Percentiles rank a stretch among this genome's conserved stretches.
These are phyloP conservation scores for Teratosphaeria pseudoeucalypti DNA, from an alignment of 2,329 filamentous ascomycete species.

Conservation along the genomic window DNA sequence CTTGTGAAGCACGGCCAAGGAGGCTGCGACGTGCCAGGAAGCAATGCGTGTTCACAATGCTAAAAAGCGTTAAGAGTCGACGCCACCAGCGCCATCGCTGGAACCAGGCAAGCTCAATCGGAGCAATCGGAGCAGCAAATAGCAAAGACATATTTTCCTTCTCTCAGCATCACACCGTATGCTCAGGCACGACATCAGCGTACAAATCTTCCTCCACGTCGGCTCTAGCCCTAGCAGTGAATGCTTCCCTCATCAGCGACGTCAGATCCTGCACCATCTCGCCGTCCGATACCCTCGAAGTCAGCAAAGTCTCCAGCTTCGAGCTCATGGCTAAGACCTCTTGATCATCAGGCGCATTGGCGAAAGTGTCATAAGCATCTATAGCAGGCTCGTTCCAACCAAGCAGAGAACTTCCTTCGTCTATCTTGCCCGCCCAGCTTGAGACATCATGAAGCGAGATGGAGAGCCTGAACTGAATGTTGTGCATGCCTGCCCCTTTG, in stretches of 20 bases:
- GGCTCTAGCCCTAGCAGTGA: neutral
- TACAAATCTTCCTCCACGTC: neutral
- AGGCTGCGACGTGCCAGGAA: too few relatives aligned
- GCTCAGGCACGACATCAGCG: neutral
- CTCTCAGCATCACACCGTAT: neutral
- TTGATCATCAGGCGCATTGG: neutral
- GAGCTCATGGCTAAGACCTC: constrained; percentile 8
- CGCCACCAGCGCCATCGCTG: constrained; percentile 5
- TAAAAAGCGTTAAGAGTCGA: neutral
- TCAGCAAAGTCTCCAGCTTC: constrained; percentile 10
- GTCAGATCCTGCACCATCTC: constrained; percentile 16
- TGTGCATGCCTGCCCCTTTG: constrained; percentile 13
- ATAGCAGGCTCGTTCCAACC: constrained; percentile 17
- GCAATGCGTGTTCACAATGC: neutral
- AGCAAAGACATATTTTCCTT: neutral
- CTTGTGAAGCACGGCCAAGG: too few relatives aligned
- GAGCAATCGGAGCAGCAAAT: neutral
- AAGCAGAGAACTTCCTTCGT: constrained; percentile 11
- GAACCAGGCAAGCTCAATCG: neutral
- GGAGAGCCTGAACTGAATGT: constrained; percentile 5
- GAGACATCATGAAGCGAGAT: constrained; percentile 3
- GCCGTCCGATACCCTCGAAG: constrained; percentile 10
- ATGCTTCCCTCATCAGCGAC: constrained; percentile 2
- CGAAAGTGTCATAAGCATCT: constrained; percentile 7
- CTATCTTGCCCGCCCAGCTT: constrained; percentile 4